Base-by-base conservation (phyloP, 352 stramenopile species). In the Globisporangium viniferum region DNA sequence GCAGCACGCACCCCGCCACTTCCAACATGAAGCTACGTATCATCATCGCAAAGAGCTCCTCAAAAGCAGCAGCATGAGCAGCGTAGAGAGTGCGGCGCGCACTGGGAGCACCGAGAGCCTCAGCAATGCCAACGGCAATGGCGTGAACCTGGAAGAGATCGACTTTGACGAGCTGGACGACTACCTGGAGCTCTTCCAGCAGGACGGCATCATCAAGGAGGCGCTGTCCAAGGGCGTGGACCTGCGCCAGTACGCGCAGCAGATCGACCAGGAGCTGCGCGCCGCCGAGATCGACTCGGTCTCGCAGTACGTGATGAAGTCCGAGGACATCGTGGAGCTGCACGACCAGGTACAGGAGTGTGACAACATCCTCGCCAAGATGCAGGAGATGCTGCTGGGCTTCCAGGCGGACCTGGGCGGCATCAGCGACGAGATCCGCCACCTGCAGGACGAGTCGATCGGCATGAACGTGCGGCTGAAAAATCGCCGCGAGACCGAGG, bases 351-450 rank as follows among this genome's bases (percentile, higher is more conserved):
- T 99, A 54, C 91, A 98, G 70, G 87, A 93, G 59, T 99, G 97
- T 78, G 97, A 99, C 80, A 91, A 94, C 71, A 95, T 99, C 66
- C 85, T 99, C 53, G 93, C 90, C 22, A 89, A 92, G 54, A 97
- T 99, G 89, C 96, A 99, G 74, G 96, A 98, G 82, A 98, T 99
- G 92, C 76, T 99, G 46, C 76, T 99, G 27, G 97, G 97, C 8
- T 99, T 99, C 79, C 97, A 99, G 81, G 96, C 96, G 3, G 97
- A 99, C 79, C 78, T 99, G 7, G 97, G 97, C 29, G 96, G 96
- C 51, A 97, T 99, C 69, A 98, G 90, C 70, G 93, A 98, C 59
- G 98, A 99, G 76, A 99, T 99, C 75, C 91, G 93, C 61, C 86
- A 98, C 63, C 75, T 99, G 12, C 97, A 99, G 88, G 91, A 98